phyloP scores from a whole-genome alignment of 2,329 filamentous ascomycete genomes.

The Trichoderma harzianum region DNA sequence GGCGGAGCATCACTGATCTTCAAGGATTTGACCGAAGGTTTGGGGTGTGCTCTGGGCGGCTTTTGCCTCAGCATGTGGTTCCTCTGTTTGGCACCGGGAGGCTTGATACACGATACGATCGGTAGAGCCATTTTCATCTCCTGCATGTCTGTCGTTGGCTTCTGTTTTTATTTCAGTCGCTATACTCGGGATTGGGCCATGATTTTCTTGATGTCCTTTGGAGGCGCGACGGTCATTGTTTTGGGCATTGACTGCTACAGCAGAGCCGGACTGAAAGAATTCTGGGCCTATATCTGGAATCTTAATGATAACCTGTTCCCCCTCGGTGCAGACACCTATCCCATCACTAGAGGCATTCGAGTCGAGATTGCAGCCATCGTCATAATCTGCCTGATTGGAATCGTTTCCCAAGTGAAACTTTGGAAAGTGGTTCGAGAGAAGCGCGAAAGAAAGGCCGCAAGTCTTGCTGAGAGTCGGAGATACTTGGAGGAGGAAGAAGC shows the following conservation, averaged over 20 bases:
- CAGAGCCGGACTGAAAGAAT: conserved; percentile 87
- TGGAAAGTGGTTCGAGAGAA: conserved; percentile 75
- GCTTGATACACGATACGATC: conserved; percentile 60
- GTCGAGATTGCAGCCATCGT: conserved; percentile 79
- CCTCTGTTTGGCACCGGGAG: conserved; percentile 71
- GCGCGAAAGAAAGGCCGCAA: conserved; percentile 51
- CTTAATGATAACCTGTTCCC: conserved; percentile 81
- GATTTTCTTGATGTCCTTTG: conserved; percentile 73
- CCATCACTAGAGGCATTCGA: conserved; percentile 78
- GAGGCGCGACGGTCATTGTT: conserved; percentile 73
- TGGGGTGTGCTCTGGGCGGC: conserved; percentile 84
- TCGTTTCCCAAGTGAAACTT: conserved; percentile 80
- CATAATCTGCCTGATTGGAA: conserved; percentile 68
- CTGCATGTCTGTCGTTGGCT: conserved; percentile 64
- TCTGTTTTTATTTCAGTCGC: conserved; percentile 73
- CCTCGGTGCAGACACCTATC: conserved; percentile 71
- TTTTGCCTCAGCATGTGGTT: conserved; percentile 92
- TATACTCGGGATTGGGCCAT: conserved; percentile 75
- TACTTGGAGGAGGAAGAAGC: conserved; percentile 64
- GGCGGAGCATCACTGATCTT: conserved; percentile 75
- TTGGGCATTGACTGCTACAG: conserved; percentile 90
- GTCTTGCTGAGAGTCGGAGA: conserved; percentile 47
- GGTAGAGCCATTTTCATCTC: conserved; percentile 74
- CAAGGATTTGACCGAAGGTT: conserved; percentile 72
- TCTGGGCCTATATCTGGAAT: conserved; percentile 89